Base-by-base conservation (phyloP, 2,329 filamentous ascomycete species). In the Botryosphaeria agaves region DNA sequence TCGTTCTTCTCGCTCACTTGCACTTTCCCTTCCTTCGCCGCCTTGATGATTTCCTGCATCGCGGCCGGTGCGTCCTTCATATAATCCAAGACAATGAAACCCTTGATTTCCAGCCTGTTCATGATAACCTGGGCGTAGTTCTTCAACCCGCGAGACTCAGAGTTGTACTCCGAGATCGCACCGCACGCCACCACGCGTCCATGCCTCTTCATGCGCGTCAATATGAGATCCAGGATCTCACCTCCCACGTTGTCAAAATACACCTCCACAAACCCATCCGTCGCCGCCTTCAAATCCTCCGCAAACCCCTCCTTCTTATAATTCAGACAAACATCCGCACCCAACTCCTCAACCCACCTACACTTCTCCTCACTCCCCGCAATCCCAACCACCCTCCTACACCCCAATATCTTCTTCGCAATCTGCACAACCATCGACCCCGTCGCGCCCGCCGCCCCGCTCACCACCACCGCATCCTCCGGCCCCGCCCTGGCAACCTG, bases 161-260 rank as follows among this genome's bases (percentile, higher is more conserved):
- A 46, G 50, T 81, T 81, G 52, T 82, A 82, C 48, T 74, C 66
- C 46, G 66, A 72, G 53, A 83, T 81, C 5, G 43, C 62, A 29
- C 77, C 77, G 52, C 77, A 82, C 52, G 77, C 76, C 39, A 76
- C 69, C 48, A 83, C 77, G 19, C 76, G 63, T 9, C 76, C 56
- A 45, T 66, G 57, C 30, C 55, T 53, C 33, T 72, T 74, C 34
- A 77, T 75, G n/a, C 72, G 62, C 3, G 51, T 55, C 23, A 83
- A 59, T 26, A 72, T 74, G 37, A 70, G 51, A 44, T 82, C 72
- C 18, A 82, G 59, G 32, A 81, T 75, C 37, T 78, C 72, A 5
- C 76, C 76, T 7, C 75, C 76, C 14, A 78, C 72, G 54, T 81
- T 81, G 51, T 82, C 76, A 48, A 72, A 82, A 52, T 72, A 82